Evolutionary conservation across 768 basidiomycete genomes (phyloP).

Genomic region (Kwoniella sp.): DNA sequence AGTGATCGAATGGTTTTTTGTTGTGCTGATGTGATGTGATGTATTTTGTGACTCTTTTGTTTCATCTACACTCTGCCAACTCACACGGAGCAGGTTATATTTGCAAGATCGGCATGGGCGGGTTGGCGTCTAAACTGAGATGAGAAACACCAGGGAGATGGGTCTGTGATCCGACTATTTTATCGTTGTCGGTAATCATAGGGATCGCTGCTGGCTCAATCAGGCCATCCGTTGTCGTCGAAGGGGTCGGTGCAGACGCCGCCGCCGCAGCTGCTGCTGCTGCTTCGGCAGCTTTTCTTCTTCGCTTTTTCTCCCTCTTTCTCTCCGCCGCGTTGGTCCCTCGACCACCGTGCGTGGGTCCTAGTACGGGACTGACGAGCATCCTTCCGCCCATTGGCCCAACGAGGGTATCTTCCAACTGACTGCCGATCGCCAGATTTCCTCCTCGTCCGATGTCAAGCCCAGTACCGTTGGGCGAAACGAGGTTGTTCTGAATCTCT

Average conservation of each 20-base stretch:
- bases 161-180: neutral
- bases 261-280: neutral
- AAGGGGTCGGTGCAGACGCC: neutral
- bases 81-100: neutral
- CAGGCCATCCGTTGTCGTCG: no score
- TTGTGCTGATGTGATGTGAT: neutral
- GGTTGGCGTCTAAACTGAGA: neutral
- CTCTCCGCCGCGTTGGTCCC: neutral
- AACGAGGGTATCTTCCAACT: constrained; percentile 24
- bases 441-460: neutral
- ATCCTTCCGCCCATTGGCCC: constrained; percentile 28
- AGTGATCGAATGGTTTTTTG: no score
- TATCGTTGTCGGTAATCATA: neutral
- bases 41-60: neutral
- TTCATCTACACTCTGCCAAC: no score
- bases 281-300: neutral
- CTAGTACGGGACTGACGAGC: constrained; percentile 21
- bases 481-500: neutral
- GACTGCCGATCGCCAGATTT: neutral
- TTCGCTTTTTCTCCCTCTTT: neutral
- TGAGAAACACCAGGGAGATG: neutral
- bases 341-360: neutral
- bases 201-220: neutral
- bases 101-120: neutral
- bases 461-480: neutral